Conservation (phyloP, 495 filamentous ascomycete genomes). For the Tuber microsphaerosporum region DNA sequence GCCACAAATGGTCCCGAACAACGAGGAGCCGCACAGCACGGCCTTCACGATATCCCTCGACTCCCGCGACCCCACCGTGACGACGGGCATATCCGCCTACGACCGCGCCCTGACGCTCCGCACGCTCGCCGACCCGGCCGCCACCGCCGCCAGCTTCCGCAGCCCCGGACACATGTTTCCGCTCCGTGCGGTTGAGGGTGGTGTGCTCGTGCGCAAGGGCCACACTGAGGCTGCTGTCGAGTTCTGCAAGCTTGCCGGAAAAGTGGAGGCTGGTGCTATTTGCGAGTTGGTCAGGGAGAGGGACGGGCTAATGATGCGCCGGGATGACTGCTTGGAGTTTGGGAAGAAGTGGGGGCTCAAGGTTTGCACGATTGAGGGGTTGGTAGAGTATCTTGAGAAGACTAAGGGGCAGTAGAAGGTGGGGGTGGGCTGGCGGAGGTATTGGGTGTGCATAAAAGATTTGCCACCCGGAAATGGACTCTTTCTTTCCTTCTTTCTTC, state of each 20-base stretch:
- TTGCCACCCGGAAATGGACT: background rate
- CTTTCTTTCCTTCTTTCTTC: background rate
- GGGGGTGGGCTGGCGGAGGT: background rate
- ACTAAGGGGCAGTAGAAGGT: constrained; percentile 49
- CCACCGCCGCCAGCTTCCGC: constrained; percentile 57
- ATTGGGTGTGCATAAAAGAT: background rate
- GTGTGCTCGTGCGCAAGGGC: constrained; percentile 67
- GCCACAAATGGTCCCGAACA: constrained; percentile 80
- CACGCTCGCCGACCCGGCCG: constrained; percentile 61
- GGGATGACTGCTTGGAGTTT: constrained; percentile 84
- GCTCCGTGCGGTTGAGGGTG: constrained; percentile 69
- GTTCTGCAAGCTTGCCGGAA: constrained; percentile 73
- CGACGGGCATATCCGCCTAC: constrained; percentile 82
- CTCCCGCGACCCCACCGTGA: constrained; percentile 60
- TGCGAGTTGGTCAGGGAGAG: constrained; percentile 66
- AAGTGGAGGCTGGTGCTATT: constrained; percentile 69
- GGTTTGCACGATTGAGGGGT: constrained; percentile 89
- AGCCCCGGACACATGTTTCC: constrained; percentile 89
- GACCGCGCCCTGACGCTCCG: constrained; percentile 79
- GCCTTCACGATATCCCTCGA: constrained; percentile 90
- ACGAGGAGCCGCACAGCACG: constrained; percentile 77
- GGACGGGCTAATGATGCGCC: constrained; percentile 83
- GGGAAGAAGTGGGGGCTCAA: constrained; percentile 80
- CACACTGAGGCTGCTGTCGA: constrained; percentile 92
- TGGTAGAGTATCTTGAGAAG: constrained; percentile 72